Conservation (phyloP, 163 green algal genomes). For the Chlamydomonas reinhardtii region DNA sequence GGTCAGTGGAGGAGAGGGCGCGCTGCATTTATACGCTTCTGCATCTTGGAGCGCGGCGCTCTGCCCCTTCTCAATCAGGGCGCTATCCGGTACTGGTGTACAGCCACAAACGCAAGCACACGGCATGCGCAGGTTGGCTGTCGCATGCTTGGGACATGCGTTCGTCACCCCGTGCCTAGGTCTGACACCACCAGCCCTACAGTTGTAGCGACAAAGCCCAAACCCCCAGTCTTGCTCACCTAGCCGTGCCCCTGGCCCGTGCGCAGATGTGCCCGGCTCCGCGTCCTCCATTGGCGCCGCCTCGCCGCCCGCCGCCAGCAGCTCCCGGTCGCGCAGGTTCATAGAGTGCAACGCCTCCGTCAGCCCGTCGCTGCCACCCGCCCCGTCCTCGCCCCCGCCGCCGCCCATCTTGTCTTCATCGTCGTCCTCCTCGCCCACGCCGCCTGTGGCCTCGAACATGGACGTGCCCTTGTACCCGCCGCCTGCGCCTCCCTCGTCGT, state of each 20-base stretch:
- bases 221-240: conserved; percentile 6
- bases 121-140: too few relatives aligned
- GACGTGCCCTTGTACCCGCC: conserved; percentile 25
- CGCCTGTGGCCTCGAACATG: conserved; percentile 34
- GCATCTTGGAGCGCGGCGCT: too few relatives aligned
- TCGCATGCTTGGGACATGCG: too few relatives aligned
- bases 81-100: too few relatives aligned
- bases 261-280: not conserved
- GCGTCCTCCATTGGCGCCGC: conserved; percentile 19
- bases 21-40: too few relatives aligned
- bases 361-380: conserved; percentile 21
- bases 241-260: conserved; percentile 34
- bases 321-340: conserved; percentile 51
- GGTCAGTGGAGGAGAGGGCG: too few relatives aligned
- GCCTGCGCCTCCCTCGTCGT: conserved; percentile 70
- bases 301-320: not conserved
- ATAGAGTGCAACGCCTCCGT: conserved; percentile 47
- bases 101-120: too few relatives aligned
- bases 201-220: too few relatives aligned
- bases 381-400: not conserved
- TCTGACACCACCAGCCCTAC: too few relatives aligned
- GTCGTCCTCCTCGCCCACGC: not conserved
- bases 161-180: too few relatives aligned
- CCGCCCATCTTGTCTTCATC: not conserved
- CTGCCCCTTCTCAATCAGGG: too few relatives aligned